Evolutionary conservation across 768 basidiomycete genomes (phyloP).

Genomic region (Lactarius psammicola): DNA sequence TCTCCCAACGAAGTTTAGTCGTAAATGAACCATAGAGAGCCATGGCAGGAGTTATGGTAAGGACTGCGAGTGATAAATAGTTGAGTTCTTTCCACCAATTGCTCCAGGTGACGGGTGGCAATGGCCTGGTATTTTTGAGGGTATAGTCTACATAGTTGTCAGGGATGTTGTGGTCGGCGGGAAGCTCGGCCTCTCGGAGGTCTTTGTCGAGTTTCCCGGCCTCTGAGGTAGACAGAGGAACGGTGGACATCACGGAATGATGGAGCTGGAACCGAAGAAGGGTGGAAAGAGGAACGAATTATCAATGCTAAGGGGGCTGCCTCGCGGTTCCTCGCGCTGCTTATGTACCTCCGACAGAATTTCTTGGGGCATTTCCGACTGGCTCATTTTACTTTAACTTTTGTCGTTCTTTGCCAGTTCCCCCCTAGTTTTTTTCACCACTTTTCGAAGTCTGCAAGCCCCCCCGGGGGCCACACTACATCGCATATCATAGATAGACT

Average conservation of each 20-base stretch:
- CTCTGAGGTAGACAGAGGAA: conserved; percentile 31
- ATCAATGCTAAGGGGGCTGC: background rate
- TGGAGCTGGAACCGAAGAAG: conserved; percentile 26
- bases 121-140: conserved; percentile 48
- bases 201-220: conserved; percentile 29
- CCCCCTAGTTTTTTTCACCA: background rate
- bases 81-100: conserved; percentile 60
- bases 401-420: background rate
- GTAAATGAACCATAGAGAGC: conserved; percentile 70
- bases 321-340: background rate
- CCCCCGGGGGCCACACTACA: background rate
- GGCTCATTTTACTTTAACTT: background rate
- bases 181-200: conserved; percentile 31
- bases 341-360: conserved; percentile 23
- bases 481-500: background rate
- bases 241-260: conserved; percentile 35
- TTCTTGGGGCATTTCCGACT: background rate
- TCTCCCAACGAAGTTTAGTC: conserved; percentile 69
- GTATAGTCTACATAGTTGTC: conserved; percentile 60
- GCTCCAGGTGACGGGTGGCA: conserved; percentile 47
- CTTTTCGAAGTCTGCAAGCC: background rate
- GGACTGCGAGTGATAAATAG: conserved; percentile 72
- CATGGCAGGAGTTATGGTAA: conserved; percentile 70
- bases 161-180: conserved; percentile 43
- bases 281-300: conserved; percentile 6